Evolutionary conservation across 2,329 filamentous ascomycete genomes (phyloP), one percentile per base, ranked within the genome.

Genomic region (Aspergillus bombycis): DNA sequence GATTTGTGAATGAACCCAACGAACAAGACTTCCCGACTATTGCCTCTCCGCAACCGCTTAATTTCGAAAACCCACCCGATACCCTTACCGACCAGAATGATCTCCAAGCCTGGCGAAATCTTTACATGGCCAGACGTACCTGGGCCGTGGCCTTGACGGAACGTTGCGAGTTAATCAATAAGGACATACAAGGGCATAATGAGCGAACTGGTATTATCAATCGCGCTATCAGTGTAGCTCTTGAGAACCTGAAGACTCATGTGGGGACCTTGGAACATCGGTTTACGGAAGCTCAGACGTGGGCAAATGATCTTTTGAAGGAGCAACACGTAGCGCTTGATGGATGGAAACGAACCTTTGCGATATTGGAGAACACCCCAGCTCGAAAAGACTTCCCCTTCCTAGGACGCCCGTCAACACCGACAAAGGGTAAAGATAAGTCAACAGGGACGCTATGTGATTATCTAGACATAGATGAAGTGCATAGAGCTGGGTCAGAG

Each of bases 51-150:
- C 82, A 83, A 60, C 78, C 86, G 50, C 87, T 89, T 66, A 82
- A 83, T 62, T 88, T 92, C 34, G 79, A 83, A 23, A 81, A 82
- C 32, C 83, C 86, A 46, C 95, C 95, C n/a, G 93, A 96, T 77
- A 90, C 88, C 48, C 90, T 96, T 69, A 84, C 89, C 50, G 89
- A 94, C 72, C 89, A 92, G 65, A 92, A 90, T 65, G 90, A 93
- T 66, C 83, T 97, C 61, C 85, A 89, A 72, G 90, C 93, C 86
- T 99, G 95, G 94, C 91, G 93, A 75, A 87, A 89, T 52, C 83
- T 98, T 26, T 97, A 95, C 82, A 90, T 89, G 76, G 86, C 89
- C 63, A 89, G 95, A 63, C 88, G 90, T 71, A 84, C 86, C 69
- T 99, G 95, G 95, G 91, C 93, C 0, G 80, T 89, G 59, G 84